Base-by-base conservation (phyloP, 495 filamentous ascomycete species). In the Xylaria intraflava region DNA sequence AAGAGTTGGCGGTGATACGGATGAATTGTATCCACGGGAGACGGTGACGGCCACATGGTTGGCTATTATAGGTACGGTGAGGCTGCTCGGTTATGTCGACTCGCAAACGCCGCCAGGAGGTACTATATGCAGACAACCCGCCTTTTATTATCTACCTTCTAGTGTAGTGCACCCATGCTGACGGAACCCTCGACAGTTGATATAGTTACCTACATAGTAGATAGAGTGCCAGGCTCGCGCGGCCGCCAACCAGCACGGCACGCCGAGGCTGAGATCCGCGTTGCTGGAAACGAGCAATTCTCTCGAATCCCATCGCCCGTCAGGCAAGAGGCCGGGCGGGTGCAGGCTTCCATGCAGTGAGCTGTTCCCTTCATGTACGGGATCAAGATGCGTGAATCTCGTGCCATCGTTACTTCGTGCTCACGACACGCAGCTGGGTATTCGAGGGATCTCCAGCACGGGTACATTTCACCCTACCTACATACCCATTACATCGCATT, bases 401-500 rank as follows among this genome's bases (percentile, higher is more conserved):
- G 64, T 66, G 64, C 61, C 57, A 66, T 66, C 58, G 64, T 66
- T 66, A 61, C 64, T 53, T 49, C 35, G 33, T 40, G 33, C 33
- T 46, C 24, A 36, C 36, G 24, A 29, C 39, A 30, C 11, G 9
- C 36, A 24, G 17, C 29, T 42, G 46, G 29, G 12, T 33, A 57
- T 58, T 58, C 49, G 49, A 55, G 60, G 48, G 60, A 61, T 55
- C 19, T 35, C 14, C 30, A 41, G 40, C 27, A 26, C 22, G 39
- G 49, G 27, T 4, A 9, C 27, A 29, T 29, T 29, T 29, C 9
- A 29, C 27, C 27, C 4, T 29, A 29, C 27, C 27, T 29, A 29
- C 27, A 29, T 52, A 52, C n/a, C n/a, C n/a, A n/a, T n/a, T n/a
- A n/a, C n/a, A n/a, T n/a, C n/a, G n/a, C 39, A 52, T 52, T 26